Evolutionary conservation across 148 eudicot genomes (phyloP), one percentile per base, ranked within the genome.

Genomic region (Limonium bicolor): DNA sequence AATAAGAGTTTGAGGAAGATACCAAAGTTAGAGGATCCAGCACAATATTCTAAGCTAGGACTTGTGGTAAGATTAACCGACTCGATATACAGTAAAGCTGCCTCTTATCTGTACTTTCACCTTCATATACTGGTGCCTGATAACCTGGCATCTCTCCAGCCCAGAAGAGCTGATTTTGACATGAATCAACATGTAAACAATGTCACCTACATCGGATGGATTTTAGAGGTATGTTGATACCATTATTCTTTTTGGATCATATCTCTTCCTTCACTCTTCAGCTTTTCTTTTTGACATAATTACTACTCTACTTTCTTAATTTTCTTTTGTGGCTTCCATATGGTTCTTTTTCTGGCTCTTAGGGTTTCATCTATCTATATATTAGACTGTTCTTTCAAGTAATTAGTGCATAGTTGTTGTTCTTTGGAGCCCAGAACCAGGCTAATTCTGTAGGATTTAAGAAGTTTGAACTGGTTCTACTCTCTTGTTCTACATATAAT

Each of bases 141-240:
- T 24, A 15, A n/a, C n/a, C n/a, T n/a, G n/a, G 1, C 17, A 20
- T 20, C 6, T 13, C 7, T 53, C 56, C 86, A 88, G 96, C 96
- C 96, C 42, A 67, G 92, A 68, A 73, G 94, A 80, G 86, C 76
- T 71, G 96, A 88, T 63, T 56, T 88, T 46, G 96, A 88, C 76
- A 88, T 88, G 96, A 88, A 88, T 62, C 82, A 72, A 56, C 96
- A 83, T 68, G 96, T 88, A 22, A 88, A 88, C 56, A 88, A 88
- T 68, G 96, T 88, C 40, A 63, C 96, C 40, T 88, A 88, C 56
- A 77, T 88, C 23, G 96, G 94, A 56, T 88, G 96, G 96, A 58
- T 83, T 42, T 60, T 88, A 20, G 94, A 88, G 94, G 94, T 83
- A 59, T 30, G 80, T 76, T 26, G 31, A 50, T 18, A n/a, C 15